phyloP scores from a whole-genome alignment of 129 eudicot species.

The Lonicera japonica region DNA sequence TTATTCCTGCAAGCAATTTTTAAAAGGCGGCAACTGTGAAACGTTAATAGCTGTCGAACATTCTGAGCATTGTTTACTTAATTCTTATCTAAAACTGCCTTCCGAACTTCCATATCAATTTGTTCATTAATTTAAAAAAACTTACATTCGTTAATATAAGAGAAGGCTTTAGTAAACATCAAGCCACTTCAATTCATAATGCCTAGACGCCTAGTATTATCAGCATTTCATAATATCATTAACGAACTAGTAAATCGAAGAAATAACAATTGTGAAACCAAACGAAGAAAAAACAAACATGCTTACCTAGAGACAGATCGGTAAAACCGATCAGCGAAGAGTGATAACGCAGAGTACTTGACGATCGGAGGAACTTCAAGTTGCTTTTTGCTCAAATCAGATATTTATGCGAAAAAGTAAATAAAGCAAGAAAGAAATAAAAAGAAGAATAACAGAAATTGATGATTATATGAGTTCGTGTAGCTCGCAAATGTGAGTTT shows the following conservation, averaged over 20 bases:
- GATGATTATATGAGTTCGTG: neutral
- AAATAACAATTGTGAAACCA: neutral
- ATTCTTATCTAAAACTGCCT: too few relatives aligned
- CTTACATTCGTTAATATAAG: too few relatives aligned
- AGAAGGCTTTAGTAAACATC: too few relatives aligned
- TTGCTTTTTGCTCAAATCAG: conserved; percentile 17
- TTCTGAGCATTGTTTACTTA: too few relatives aligned
- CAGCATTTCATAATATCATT: neutral
- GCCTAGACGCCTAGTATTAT: neutral
- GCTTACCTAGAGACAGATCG: conserved; percentile 50
- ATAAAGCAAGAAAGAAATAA: too few relatives aligned
- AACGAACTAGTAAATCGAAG: neutral
- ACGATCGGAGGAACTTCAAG: conserved; percentile 62
- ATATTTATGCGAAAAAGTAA: conserved; percentile 1
- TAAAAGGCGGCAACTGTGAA: too few relatives aligned
- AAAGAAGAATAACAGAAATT: neutral
- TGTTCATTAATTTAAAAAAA: too few relatives aligned
- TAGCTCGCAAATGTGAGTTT: neutral
- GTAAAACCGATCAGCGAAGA: conserved; percentile 68
- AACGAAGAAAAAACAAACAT: neutral
- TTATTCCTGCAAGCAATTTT: too few relatives aligned
- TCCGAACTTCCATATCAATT: too few relatives aligned
- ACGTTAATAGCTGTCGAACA: too few relatives aligned
- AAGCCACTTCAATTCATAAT: too few relatives aligned
- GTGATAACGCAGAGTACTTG: conserved; percentile 67